Conservation (phyloP, 1,284 basidiomycete species). For the Takashimella koratensis region DNA sequence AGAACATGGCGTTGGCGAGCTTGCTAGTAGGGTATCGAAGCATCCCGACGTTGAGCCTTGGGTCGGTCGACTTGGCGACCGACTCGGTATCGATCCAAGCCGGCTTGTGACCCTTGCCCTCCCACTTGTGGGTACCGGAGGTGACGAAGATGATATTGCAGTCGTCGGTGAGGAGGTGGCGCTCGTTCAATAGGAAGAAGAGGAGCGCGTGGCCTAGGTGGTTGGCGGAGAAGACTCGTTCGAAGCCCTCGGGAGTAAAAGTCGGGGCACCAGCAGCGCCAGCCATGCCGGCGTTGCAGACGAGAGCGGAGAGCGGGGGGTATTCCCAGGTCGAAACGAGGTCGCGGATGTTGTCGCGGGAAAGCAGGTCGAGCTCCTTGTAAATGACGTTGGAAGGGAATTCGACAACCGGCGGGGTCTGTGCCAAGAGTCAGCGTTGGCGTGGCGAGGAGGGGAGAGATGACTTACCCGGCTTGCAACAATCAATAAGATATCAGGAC, state of each 20-base stretch:
- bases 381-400: conserved; percentile 10
- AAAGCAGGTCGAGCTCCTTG: conserved; percentile 5
- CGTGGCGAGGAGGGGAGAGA: not conserved
- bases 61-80: conserved; percentile 9
- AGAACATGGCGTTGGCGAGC: conserved; percentile 17
- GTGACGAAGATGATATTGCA: conserved; percentile 14
- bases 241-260: conserved; percentile 3
- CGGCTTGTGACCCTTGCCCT: not conserved
- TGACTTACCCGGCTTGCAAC: conserved; percentile 6
- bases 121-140: conserved; percentile 12
- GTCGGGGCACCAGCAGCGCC: not conserved
- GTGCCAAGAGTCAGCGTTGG: not conserved
- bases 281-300: conserved; percentile 5
- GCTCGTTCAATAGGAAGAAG: conserved; percentile 18
- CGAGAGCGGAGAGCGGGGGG: not conserved
- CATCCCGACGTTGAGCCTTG: not conserved
- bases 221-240: conserved; percentile 21
- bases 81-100: conserved; percentile 15
- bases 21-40: conserved; percentile 6
- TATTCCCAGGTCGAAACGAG: conserved; percentile 3
- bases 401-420: conserved; percentile 15
- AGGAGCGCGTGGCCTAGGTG: conserved; percentile 22
- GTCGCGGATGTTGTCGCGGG: not conserved
- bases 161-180: conserved; percentile 2
- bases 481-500: no score